Evolutionary conservation across 192 early-diverging fungal genomes (phyloP).

Genomic region (Dispira simplex): DNA sequence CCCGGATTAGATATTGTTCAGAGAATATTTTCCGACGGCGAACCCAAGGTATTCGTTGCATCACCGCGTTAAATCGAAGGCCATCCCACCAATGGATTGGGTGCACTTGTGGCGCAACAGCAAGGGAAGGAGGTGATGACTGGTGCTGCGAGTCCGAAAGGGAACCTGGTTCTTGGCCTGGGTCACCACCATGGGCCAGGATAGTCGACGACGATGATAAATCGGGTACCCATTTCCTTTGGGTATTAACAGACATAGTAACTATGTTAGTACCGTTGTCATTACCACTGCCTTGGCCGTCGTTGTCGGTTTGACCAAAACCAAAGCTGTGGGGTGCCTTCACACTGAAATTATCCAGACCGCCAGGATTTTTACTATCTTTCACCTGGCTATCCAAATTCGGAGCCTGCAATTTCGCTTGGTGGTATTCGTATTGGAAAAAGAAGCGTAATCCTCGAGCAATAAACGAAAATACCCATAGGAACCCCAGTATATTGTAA

Average conservation of each 20-base stretch:
- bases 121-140: background rate
- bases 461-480: constrained; percentile 11
- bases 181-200: background rate
- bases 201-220: background rate
- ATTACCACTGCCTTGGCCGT: background rate
- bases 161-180: background rate
- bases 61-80: background rate
- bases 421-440: constrained; percentile 13
- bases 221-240: background rate
- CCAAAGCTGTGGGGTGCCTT: background rate
- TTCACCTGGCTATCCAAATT: background rate
- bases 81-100: background rate
- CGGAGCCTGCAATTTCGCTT: constrained; percentile 7
- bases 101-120: too few relatives aligned
- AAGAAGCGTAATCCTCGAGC: constrained; percentile 9
- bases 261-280: background rate
- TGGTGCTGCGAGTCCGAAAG: background rate
- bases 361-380: background rate
- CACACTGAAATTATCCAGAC: background rate
- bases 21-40: constrained; percentile 6
- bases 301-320: background rate
- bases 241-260: background rate
- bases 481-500: constrained; percentile 4
- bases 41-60: constrained; percentile 9
- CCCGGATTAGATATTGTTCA: background rate